Evolutionary conservation across 2,329 filamentous ascomycete genomes (phyloP).

Genomic region (Blumeria hordei): DNA sequence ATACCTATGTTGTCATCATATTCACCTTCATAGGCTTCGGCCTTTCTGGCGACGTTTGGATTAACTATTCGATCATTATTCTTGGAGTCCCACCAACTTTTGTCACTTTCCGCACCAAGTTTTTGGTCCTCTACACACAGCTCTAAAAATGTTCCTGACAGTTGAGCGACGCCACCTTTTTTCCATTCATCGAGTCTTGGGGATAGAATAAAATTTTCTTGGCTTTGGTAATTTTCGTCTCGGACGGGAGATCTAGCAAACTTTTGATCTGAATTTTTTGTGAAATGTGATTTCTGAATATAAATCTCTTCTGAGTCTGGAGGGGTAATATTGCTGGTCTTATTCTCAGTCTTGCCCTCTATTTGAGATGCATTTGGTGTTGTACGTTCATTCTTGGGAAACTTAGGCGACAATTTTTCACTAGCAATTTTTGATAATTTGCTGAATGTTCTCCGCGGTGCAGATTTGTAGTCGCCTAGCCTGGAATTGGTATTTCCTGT

Average conservation of each 20-base stretch:
- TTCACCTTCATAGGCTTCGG: constrained; percentile 40
- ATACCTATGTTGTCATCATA: constrained; percentile 38
- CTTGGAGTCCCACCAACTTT: constrained; percentile 56
- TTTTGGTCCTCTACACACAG: constrained; percentile 20
- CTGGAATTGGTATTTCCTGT: not conserved
- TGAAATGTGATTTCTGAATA: constrained; percentile 2
- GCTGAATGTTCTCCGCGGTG: constrained; percentile 7
- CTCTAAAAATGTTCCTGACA: constrained; percentile 34
- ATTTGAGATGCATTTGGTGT: constrained; percentile 4
- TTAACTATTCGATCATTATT: constrained; percentile 20
- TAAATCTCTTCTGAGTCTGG: too few species aligned
- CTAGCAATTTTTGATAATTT: constrained; percentile 14
- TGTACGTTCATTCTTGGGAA: too few species aligned
- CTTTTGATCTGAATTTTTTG: too few species aligned
- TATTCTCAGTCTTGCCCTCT: not conserved
- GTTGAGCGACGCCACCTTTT: constrained; percentile 35
- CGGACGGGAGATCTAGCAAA: too few species aligned
- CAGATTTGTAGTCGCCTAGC: constrained; percentile 3
- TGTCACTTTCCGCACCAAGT: constrained; percentile 23
- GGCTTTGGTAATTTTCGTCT: constrained; percentile 17
- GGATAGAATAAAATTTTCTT: constrained; percentile 32
- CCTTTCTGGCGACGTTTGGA: constrained; percentile 19
- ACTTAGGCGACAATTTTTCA: constrained; percentile 3
- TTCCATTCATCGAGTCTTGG: constrained; percentile 50
- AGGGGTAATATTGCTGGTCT: too few species aligned